Evolutionary conservation across 257 asterid genomes (phyloP), one percentile per base, ranked within the genome.

Genomic region (Dorcoceras hygrometricum): DNA sequence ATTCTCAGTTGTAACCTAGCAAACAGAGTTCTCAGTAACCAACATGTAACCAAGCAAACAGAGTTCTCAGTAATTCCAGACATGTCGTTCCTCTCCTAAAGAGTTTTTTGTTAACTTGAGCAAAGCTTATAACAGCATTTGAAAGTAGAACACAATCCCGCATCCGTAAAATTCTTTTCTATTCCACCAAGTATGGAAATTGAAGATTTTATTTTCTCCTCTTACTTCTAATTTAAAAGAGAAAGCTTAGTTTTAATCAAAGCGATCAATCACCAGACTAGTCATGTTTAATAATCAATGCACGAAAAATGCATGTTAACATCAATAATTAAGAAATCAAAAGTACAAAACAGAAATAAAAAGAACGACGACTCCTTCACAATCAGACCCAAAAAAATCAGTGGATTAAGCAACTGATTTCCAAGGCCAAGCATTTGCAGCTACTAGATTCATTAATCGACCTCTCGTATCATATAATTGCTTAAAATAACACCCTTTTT

Each of bases 291-390:
- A 14, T 20, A 43, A 43, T 8, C 20, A 43, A 43, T 16, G 53
- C 53, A 43, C 6, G 2, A 34, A 65, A 66, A 9, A 31, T 10
- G 12, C 31, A 53, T 22, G 6, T 14, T 19, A 4, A 54, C 23
- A 54, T 6, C 4, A 23, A 10, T 5, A 31, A 66, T 20, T 14
- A 6, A 16, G 57, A 66, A 23, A 27, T 29, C 53, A 66, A 5
- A 54, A 11, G 27, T 34, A 62, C 20, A 22, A 39, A 62, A 18
- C 19, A 65, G 14, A 43, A 64, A 64, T 7, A 66, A 51, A 29
- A 11, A 26, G 16, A 27, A 26, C 46, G 27, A 66, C 51, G 48
- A 55, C 31, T 26, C 50, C 28, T 63, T 36, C 29, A 7, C 23
- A 29, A 22, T 50, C 54, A 50, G 29, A 14, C 24, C 57, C 34